Conservation (phyloP, 108 stramenopile species). For the Pseudonitzschia delicatissima region DNA sequence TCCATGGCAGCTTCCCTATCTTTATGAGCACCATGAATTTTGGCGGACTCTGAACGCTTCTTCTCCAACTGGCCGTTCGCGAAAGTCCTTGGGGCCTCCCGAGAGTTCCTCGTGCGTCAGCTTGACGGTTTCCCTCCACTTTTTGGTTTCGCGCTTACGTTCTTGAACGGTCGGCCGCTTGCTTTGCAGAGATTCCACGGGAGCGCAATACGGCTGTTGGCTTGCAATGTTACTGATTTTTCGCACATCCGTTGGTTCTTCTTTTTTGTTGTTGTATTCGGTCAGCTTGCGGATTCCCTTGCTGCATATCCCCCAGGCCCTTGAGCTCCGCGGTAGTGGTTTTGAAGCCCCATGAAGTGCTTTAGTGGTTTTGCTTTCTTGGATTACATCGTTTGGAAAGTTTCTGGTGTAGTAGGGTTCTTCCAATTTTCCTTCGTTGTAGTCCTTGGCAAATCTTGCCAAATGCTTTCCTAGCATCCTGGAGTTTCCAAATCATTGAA, state of each 20-base stretch:
- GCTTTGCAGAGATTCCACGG: too few species aligned
- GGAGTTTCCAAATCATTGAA: constrained; percentile 73
- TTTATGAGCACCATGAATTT: constrained; percentile 48
- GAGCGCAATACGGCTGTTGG: constrained; percentile 5
- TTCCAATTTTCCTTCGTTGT: constrained; percentile 71
- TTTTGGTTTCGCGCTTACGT: constrained; percentile 29
- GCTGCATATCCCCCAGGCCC: constrained; percentile 54
- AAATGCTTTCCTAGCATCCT: constrained; percentile 63
- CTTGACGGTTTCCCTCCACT: constrained; percentile 39
- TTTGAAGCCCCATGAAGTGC: constrained; percentile 72
- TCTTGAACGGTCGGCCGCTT: too few species aligned
- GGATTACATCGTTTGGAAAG: constrained; percentile 56
- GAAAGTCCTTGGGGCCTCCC: constrained; percentile 37
- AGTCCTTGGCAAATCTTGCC: constrained; percentile 46
- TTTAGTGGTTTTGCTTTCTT: constrained; percentile 69
- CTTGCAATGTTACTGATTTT: constrained; percentile 1
- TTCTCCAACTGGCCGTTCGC: constrained; percentile 66
- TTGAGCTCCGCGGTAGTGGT: constrained; percentile 52
- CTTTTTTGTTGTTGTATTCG: constrained; percentile 42
- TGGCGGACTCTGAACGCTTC: constrained; percentile 41
- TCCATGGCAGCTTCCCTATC: constrained; percentile 55
- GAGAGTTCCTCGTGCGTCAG: constrained; percentile 52
- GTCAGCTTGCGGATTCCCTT: constrained; percentile 73
- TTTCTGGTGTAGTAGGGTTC: constrained; percentile 52
- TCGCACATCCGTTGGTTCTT: neutral